These are phyloP conservation scores for Emiliania huxleyi DNA, from an alignment of 78 protist genomes.

Conservation along the genomic window DNA sequence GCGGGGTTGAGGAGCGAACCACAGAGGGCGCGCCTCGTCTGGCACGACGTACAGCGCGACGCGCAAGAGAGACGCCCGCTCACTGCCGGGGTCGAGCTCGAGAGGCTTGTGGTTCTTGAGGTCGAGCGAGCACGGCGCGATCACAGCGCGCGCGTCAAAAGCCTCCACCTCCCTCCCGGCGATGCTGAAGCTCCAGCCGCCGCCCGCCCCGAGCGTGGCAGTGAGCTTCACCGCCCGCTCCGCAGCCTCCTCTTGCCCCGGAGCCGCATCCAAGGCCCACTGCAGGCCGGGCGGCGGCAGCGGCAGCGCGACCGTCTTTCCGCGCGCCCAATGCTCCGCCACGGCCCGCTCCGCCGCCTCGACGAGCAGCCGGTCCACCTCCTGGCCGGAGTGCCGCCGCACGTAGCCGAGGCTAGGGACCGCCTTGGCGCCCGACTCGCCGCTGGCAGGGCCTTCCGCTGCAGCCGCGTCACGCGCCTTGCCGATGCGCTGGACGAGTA, in stretches of 20 bases:
- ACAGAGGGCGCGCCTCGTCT: too few species aligned
- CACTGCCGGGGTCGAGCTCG: too few species aligned
- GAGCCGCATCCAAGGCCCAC: neutral
- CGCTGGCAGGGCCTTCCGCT: too few species aligned
- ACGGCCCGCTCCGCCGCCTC: too few species aligned
- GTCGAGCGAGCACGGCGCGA: neutral
- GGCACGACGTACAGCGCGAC: neutral
- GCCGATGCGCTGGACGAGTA: neutral
- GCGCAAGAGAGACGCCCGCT: neutral
- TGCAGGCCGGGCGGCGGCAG: neutral
- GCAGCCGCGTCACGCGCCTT: neutral
- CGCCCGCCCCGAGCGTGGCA: neutral
- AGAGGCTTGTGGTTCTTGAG: too few species aligned
- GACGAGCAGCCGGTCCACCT: too few species aligned
- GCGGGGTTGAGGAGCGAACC: too few species aligned
- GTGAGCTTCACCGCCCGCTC: neutral
- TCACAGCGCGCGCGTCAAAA: neutral
- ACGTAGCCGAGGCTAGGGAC: too few species aligned
- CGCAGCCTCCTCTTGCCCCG: neutral
- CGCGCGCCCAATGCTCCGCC: neutral
- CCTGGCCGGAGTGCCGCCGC: too few species aligned
- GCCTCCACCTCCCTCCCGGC: neutral
- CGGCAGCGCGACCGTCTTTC: neutral
- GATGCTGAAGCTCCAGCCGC: neutral
- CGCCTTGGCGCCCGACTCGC: too few species aligned